Base-by-base conservation (phyloP, 2,329 filamentous ascomycete species). In the Emergomyces orientalis region DNA sequence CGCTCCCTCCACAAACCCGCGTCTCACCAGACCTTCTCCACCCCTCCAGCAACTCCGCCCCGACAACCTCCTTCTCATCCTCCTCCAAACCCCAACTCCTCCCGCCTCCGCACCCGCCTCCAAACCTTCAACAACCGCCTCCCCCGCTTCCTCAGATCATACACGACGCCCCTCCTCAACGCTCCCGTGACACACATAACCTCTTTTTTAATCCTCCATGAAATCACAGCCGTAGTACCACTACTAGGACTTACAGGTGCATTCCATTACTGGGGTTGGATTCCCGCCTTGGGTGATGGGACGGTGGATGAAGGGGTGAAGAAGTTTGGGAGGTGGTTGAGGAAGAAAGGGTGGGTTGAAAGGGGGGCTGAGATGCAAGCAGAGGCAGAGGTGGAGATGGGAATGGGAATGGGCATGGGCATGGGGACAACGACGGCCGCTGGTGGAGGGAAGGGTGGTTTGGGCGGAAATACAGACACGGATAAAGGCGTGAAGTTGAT, bases 191-290 rank as follows among this genome's bases (percentile, higher is more conserved):
- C 90, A 0, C 91, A 97, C 76, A 81, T 96, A 51, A 85, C 88
- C 1, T 87, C 93, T 0, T 99, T 99, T 74, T 80, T 97, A 13
- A 79, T 97, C 47, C 82, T 99, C 0, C 94, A 99, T 78, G 94
- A 99, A 75, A 73, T 97, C 54, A 97, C 94, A 0, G 93, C 94
- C 11, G 78, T 97, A 13, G 75, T 93, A 1, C 93, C 93, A 0
- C 77, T 97, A 0, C 74, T 95, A 47, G 87, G 84, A 0, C 82
- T 97, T 0, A 86, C 89, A 27, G 86, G 82, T 0, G 73, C 85
- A 1, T 96, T 99, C 75, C 90, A 97, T 77, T 91, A 90, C 72
- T 86, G 85, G 1, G 80, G 86, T 65, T 89, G 88, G 81, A 81
- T 91, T 34, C 91, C 93, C 0, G 76, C 81, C 4, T 79, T 78